Percentiles rank a stretch among this genome's conserved stretches.
Evolutionary conservation across 2,329 filamentous ascomycete genomes (phyloP).

Genomic region (Colletotrichum orbiculare): DNA sequence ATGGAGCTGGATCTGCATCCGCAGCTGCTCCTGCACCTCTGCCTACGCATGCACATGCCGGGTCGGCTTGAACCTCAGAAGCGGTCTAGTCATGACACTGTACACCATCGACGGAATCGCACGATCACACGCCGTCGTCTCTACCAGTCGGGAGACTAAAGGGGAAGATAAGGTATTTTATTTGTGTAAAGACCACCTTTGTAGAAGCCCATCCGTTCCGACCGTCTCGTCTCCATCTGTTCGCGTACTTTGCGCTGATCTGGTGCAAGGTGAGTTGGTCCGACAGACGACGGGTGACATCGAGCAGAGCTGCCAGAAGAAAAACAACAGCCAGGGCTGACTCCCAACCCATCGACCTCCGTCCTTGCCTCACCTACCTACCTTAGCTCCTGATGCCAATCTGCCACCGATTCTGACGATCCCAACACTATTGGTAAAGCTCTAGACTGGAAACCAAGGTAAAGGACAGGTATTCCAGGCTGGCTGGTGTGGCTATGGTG

Average conservation of each 20-base stretch:
- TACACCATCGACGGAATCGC: slow-evolving; percentile 16
- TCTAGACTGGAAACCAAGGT: too few species aligned
- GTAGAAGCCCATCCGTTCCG: neutral
- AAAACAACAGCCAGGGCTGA: too few species aligned
- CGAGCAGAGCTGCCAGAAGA: slow-evolving; percentile 22
- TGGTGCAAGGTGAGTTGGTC: neutral
- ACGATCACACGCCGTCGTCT: slow-evolving; percentile 23
- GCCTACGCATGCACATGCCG: neutral
- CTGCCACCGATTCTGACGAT: too few species aligned
- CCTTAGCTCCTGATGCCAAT: too few species aligned
- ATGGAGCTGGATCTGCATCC: slow-evolving; percentile 24
- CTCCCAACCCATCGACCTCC: too few species aligned
- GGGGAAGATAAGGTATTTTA: neutral
- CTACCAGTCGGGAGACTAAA: neutral
- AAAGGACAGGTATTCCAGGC: neutral
- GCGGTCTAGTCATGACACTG: slow-evolving; percentile 12
- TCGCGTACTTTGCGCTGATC: too few species aligned
- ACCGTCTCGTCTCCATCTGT: neutral
- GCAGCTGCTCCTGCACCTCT: too few species aligned
- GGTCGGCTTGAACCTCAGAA: slow-evolving; percentile 12
- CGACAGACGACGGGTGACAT: neutral
- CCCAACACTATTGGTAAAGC: too few species aligned
- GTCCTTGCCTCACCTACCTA: too few species aligned
- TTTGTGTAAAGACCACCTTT: slow-evolving; percentile 4
- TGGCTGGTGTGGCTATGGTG: slow-evolving; percentile 3